Base-by-base conservation (phyloP, 2,329 filamentous ascomycete genomes). In the Aspergillus udagawae region DNA sequence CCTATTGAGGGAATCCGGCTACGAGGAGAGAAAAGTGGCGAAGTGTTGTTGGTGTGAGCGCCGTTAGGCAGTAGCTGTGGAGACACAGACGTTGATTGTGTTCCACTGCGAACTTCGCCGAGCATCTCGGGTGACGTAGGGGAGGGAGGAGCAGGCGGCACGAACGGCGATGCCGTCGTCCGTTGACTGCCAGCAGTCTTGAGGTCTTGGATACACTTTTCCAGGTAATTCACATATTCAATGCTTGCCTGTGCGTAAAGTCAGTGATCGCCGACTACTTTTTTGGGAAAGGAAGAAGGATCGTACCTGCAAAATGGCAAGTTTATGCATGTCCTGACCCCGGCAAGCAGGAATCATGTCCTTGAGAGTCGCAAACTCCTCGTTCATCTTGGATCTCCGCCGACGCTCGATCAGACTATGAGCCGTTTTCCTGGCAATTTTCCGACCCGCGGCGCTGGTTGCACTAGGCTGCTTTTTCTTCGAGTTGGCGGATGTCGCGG, bases 281-380 rank as follows among this genome's bases (percentile, higher is more conserved):
- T 32, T 65, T 14, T 60, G 17, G 32, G 56, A 51, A 12, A 49
- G 27, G 8, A 20, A 38, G 49, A 27, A 14, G 50, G 5, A 27
- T 73, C 82, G 62, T 73, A 95, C 92, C 85, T 97, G 92, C 52
- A 97, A 77, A 65, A 97, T 97, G 17, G 92, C 92, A 56, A 97
- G 79, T 76, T 99, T 99, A 75, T 97, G 94, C 94, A 97, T 97
- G 69, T 97, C 93, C 64, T 87, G 84, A 6, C 92, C 92, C n/a
- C 84, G 86, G 73, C 94, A 97, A 2, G 94, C 93, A 0, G 94
- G 94, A 56, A 97, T 95, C 90, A 99, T 92, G 67, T 88, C 85
- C 77, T 97, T 97, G 63, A 97, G 78, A 17, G 95, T 89, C 1
- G 86, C 89, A 77, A 97, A 97, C 76, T 97, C 94, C 73, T 97